These are phyloP conservation scores for Ambrosia artemisiifolia DNA, from an alignment of 129 eudicot species.

Conservation along the genomic window DNA sequence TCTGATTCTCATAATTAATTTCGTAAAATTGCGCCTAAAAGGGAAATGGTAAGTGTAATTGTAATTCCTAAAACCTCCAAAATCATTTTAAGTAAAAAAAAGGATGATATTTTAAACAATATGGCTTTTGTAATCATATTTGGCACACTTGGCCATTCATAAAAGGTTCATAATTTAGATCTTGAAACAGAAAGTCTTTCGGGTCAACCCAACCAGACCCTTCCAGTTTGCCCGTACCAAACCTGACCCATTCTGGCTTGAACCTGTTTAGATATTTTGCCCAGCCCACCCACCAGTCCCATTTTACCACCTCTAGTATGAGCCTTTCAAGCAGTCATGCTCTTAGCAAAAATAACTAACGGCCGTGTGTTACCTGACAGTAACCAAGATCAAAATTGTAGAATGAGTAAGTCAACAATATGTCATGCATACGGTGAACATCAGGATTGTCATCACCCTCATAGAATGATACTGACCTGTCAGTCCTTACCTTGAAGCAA, in stretches of 20 bases:
- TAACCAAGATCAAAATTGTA: constrained; percentile 97
- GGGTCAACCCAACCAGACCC: neutral
- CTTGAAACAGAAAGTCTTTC: neutral
- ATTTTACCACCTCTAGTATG: constrained; percentile 1
- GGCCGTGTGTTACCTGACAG: constrained; percentile 67
- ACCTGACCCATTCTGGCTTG: neutral
- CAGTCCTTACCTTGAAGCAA: constrained; percentile 80
- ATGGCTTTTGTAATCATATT: neutral
- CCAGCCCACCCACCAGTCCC: neutral
- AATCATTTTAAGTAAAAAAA: neutral
- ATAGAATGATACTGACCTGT: constrained; percentile 78
- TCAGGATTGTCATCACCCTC: constrained; percentile 95
- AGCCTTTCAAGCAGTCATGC: constrained; percentile 1
- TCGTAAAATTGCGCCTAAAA: neutral
- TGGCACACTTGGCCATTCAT: neutral
- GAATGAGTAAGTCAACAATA: constrained; percentile 83
- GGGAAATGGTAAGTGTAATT: neutral
- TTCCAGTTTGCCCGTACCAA: neutral
- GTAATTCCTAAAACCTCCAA: neutral
- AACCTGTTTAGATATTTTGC: neutral
- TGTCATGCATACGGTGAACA: constrained; percentile 67
- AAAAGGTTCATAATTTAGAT: neutral
- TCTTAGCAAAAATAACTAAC: neutral
- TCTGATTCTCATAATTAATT: neutral
- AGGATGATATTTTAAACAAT: neutral